Evolutionary conservation across 2,329 filamentous ascomycete species (phyloP), one percentile per base, ranked within the genome.

Genomic region (Claviceps sorghi): DNA sequence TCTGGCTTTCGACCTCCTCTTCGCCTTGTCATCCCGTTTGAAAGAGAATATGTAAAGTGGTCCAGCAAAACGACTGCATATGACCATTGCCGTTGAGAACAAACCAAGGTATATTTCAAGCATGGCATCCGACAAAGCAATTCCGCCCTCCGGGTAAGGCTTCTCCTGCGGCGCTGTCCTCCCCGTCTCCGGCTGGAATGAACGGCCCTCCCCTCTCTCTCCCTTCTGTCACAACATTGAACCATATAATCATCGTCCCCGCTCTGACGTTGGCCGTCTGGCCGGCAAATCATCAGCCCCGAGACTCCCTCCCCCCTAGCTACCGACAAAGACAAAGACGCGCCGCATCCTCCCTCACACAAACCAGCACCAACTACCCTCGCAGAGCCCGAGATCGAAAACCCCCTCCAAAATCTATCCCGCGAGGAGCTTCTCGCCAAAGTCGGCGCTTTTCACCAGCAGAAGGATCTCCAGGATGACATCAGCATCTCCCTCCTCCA

Each of bases 391-490:
- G 65, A 67, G 42, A 64, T 66, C 41, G 59, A 59, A 30, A 83
- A 82, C 42, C 67, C 67, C 0, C 62, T 84, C 3, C 72, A 68
- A 2, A 75, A 72, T 0, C 69, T 83, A 8, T 69, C 74, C 2
- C 70, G 72, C 30, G 68, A 75, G 1, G 64, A 74, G 50, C 71
- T 84, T 15, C 62, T 82, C 41, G 62, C 65, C 21, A 69, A 79
- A 54, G 79, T 83, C 2, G 70, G 77, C 44, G 61, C 66, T 0
- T 83, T 82, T 60, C 77, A 75, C 44, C 56, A 61, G 3, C 63
- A 73, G n/a, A 70, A 72, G 49, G 70, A 69, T 9, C 64, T 80
- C 3, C 62, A 63, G 1, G 67, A 68, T 38, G 69, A 76, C 22
- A 66, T 75, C 21, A 10, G 5, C 44, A 60, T 75, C 58, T 22